Percentiles rank a stretch among this genome's conserved stretches.
These are phyloP conservation scores for Aspergillus quadrilineatus DNA, from an alignment of 2,329 filamentous ascomycete species.

Conservation along the genomic window DNA sequence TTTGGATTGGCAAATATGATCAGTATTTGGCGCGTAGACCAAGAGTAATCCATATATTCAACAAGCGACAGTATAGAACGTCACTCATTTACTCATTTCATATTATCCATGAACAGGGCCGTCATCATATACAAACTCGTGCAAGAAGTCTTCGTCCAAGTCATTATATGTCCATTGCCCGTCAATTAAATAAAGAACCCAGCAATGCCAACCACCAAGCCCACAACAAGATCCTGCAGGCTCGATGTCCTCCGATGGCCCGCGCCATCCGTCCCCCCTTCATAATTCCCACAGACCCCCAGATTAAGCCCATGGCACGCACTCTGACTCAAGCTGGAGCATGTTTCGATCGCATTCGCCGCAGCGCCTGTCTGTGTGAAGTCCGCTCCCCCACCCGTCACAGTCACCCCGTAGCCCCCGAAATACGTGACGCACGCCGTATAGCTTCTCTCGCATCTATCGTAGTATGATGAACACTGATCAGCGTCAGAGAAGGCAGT, in stretches of 20 bases:
- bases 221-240: slow-evolving; percentile 44
- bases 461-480: slow-evolving; percentile 56
- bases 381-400: slow-evolving; percentile 51
- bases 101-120: slow-evolving; percentile 6
- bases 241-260: slow-evolving; percentile 34
- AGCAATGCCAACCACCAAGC: slow-evolving; percentile 46
- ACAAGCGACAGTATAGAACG: slow-evolving; percentile 4
- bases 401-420: slow-evolving; percentile 52
- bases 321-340: slow-evolving; percentile 46
- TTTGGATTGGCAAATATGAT: neutral
- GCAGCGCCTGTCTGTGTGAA: slow-evolving; percentile 49
- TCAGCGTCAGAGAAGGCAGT: slow-evolving; percentile 54
- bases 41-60: slow-evolving; percentile 4
- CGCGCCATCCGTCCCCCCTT: slow-evolving; percentile 29
- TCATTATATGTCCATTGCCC: slow-evolving; percentile 2
- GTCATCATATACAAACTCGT: slow-evolving; percentile 5
- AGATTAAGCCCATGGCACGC: slow-evolving; percentile 52
- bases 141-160: neutral
- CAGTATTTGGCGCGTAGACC: neutral
- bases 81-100: slow-evolving; percentile 15
- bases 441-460: slow-evolving; percentile 51
- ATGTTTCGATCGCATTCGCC: slow-evolving; percentile 45
- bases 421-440: slow-evolving; percentile 46
- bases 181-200: slow-evolving; percentile 43
- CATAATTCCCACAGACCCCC: slow-evolving; percentile 43